Evolutionary conservation across 1,284 basidiomycete genomes (phyloP).

Genomic region (Apiotrichum domesticum): DNA sequence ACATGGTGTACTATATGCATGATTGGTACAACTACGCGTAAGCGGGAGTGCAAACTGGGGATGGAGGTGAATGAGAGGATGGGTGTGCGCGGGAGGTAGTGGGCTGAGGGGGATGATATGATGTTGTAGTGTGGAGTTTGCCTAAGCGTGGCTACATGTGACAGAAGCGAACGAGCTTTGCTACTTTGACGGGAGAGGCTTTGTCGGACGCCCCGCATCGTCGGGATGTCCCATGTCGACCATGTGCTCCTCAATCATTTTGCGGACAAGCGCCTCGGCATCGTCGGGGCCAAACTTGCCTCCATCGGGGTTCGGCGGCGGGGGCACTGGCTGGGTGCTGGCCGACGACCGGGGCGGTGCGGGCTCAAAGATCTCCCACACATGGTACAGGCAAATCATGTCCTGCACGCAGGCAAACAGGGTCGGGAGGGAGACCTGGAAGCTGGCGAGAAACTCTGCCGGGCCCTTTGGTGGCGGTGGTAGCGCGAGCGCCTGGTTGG

Average conservation of each 20-base stretch:
- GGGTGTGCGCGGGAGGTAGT: no score
- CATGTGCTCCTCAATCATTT: conserved; percentile 64
- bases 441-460: conserved; percentile 67
- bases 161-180: background rate
- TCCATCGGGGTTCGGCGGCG: conserved; percentile 3
- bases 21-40: conserved; percentile 12
- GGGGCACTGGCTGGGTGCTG: conserved; percentile 32
- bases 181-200: conserved; percentile 10
- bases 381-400: conserved; percentile 77
- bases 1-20: conserved; percentile 16
- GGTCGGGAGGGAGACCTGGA: conserved; percentile 76
- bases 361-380: conserved; percentile 68
- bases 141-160: background rate
- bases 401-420: conserved; percentile 85
- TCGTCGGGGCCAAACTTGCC: conserved; percentile 37
- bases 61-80: background rate
- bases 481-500: conserved; percentile 34
- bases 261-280: conserved; percentile 51
- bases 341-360: conserved; percentile 8
- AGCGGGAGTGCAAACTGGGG: background rate
- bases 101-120: no score
- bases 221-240: conserved; percentile 57
- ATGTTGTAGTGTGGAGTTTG: no score
- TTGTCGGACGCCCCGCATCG: conserved; percentile 23
- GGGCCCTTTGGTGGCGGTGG: conserved; percentile 29